Conservation (phyloP, 1,284 basidiomycete species). For the Prillingera fragicola region DNA sequence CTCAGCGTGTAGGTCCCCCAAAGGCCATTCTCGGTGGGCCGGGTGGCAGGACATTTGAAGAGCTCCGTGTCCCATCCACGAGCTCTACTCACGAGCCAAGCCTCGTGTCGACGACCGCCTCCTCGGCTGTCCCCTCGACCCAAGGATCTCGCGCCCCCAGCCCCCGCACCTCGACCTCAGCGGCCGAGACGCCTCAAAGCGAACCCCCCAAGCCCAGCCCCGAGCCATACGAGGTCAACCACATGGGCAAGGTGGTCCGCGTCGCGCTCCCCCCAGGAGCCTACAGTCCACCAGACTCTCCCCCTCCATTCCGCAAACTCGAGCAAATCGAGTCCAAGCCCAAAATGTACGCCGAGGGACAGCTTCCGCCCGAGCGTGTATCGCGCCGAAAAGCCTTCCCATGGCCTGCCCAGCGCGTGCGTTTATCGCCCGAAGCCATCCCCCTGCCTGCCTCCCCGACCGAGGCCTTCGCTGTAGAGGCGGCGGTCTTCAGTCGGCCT, state of each 20-base stretch:
- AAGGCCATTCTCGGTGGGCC: constrained; percentile 40
- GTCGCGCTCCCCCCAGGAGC: constrained; percentile 21
- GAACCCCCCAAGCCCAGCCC: not conserved
- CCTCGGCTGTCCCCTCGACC: too few relatives aligned
- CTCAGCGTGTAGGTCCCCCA: constrained; percentile 24
- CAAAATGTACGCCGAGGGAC: not conserved
- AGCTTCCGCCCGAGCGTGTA: not conserved
- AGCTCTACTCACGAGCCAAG: constrained; percentile 1
- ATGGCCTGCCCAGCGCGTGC: constrained; percentile 6
- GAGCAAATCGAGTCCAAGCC: not conserved
- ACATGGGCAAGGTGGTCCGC: constrained; percentile 17
- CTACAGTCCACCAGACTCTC: constrained; percentile 25
- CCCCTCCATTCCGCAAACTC: constrained; percentile 1
- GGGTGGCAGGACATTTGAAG: constrained; percentile 38
- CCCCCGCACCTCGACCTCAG: too few relatives aligned
- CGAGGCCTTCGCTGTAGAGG: too few relatives aligned
- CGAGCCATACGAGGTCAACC: constrained; percentile 11
- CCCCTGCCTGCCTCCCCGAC: constrained; percentile 13
- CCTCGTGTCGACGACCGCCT: too few relatives aligned
- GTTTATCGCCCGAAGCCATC: constrained; percentile 1
- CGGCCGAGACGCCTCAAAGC: too few relatives aligned
- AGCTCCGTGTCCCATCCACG: constrained; percentile 18
- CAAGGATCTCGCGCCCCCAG: not conserved
- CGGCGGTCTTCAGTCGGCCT: too few relatives aligned
- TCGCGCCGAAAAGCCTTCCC: constrained; percentile 12